phyloP scores from a whole-genome alignment of 306 rosid genomes.

The Mucuna pruriens region DNA sequence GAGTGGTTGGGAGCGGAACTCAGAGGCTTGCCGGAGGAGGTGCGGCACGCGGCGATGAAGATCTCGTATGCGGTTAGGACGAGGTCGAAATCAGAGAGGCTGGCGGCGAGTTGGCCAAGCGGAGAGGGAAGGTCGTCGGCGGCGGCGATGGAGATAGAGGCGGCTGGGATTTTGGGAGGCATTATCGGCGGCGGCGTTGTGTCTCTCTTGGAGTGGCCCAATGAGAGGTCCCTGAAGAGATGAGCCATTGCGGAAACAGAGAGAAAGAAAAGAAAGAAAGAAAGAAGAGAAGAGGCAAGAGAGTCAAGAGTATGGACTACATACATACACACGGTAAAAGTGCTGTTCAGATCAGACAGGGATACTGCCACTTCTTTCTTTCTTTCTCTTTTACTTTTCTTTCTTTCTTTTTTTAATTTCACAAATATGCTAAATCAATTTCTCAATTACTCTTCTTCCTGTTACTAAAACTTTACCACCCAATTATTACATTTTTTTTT shows the following conservation, averaged over 20 bases:
- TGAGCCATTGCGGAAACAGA: slow-evolving; percentile 66
- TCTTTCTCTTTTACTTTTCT: slow-evolving; percentile 24
- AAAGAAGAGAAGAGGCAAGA: slow-evolving; percentile 1
- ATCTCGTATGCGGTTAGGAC: slow-evolving; percentile 90
- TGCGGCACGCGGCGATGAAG: slow-evolving; percentile 95
- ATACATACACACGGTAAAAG: slow-evolving; percentile 38
- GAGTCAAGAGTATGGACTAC: slow-evolving; percentile 33
- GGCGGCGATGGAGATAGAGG: background rate
- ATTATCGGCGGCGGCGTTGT: slow-evolving; percentile 40
- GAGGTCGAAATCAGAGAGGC: slow-evolving; percentile 80
- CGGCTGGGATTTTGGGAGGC: slow-evolving; percentile 41
- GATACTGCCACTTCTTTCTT: slow-evolving; percentile 31
- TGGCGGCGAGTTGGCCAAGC: slow-evolving; percentile 69
- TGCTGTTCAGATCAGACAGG: slow-evolving; percentile 19
- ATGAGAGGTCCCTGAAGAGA: slow-evolving; percentile 86
- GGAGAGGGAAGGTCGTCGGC: slow-evolving; percentile 84
- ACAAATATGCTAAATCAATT: background rate
- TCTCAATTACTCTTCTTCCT: background rate
- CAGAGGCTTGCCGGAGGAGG: slow-evolving; percentile 81
- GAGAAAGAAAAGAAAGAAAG: background rate
- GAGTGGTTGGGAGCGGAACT: slow-evolving; percentile 48
- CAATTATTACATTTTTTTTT: background rate
- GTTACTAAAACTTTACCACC: background rate
- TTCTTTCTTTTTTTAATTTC: background rate
- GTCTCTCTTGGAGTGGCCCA: slow-evolving; percentile 92